A percentile compares a stretch with the other conserved stretches of the same genome.
Evolutionary conservation across 495 filamentous ascomycete genomes (phyloP).

Genomic region (Beverwykella pulmonaria): DNA sequence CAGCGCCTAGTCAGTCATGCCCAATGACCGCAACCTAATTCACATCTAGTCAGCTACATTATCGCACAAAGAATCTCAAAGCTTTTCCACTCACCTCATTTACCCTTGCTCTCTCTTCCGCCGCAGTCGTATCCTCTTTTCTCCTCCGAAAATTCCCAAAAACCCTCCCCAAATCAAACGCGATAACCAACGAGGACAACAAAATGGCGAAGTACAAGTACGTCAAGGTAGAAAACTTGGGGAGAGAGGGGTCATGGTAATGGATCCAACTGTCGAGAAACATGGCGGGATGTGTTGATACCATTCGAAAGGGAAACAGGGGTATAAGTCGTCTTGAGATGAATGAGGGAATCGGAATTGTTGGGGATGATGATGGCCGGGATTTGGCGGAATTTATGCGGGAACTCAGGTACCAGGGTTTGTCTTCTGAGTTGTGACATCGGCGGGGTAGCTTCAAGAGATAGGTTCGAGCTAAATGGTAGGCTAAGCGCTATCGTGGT

Average conservation of each 20-base stretch:
- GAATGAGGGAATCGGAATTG: not conserved
- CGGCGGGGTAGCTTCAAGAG: too few relatives aligned
- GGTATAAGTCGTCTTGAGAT: not conserved
- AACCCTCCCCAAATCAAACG: constrained; percentile 1
- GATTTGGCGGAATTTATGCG: too few relatives aligned
- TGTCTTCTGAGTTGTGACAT: too few relatives aligned
- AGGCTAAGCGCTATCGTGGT: not conserved
- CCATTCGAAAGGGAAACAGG: not conserved
- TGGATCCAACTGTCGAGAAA: constrained; percentile 1
- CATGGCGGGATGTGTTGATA: not conserved
- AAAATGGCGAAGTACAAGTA: constrained; percentile 14
- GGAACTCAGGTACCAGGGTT: too few relatives aligned
- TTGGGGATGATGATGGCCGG: too few relatives aligned
- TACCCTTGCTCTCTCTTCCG: not conserved
- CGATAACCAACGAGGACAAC: not conserved
- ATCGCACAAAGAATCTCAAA: too few relatives aligned
- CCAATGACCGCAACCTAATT: not conserved
- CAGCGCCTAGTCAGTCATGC: not conserved
- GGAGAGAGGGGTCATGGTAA: constrained; percentile 12
- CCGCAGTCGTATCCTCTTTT: not conserved
- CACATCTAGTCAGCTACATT: not conserved
- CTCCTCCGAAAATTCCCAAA: not conserved
- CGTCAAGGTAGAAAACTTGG: constrained; percentile 5
- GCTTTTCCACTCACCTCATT: not conserved
- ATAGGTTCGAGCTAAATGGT: too few relatives aligned